Evolutionary conservation across 129 eudicot genomes (phyloP).

Genomic region (Dittrichia graveolens): DNA sequence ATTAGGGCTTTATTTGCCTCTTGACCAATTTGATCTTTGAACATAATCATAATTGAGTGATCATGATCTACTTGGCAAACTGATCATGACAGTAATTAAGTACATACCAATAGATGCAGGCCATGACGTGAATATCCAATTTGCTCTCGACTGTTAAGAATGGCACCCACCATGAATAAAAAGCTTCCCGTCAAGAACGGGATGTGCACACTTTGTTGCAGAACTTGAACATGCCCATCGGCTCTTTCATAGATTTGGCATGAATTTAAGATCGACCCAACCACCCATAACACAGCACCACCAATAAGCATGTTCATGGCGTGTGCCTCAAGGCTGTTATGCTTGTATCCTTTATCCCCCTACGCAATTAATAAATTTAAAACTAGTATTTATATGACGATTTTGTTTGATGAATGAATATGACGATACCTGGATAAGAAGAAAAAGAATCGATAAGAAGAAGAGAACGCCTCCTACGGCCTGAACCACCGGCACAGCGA

Average conservation of each 20-base stretch:
- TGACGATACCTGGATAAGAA: slow-evolving; percentile 61
- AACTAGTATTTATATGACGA: too few relatives aligned
- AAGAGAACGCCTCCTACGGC: slow-evolving; percentile 54
- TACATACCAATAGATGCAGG: slow-evolving; percentile 50
- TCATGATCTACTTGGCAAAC: not conserved
- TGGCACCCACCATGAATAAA: slow-evolving; percentile 65
- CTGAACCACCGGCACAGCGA: slow-evolving; percentile 70
- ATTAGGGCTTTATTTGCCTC: too few relatives aligned
- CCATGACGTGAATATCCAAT: slow-evolving; percentile 49
- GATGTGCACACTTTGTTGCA: slow-evolving; percentile 73
- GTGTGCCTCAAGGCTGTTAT: slow-evolving; percentile 48
- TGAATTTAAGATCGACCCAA: slow-evolving; percentile 79
- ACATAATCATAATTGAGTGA: not conserved
- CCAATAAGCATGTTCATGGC: slow-evolving; percentile 73
- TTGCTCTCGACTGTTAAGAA: slow-evolving; percentile 56
- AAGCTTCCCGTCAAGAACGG: slow-evolving; percentile 84
- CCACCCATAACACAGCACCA: slow-evolving; percentile 68
- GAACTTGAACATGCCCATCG: slow-evolving; percentile 85
- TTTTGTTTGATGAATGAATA: too few relatives aligned
- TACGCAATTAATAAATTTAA: slow-evolving; percentile 15
- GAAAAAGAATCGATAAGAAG: slow-evolving; percentile 58
- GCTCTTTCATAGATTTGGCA: slow-evolving; percentile 94
- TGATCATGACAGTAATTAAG: not conserved
- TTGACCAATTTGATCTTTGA: too few relatives aligned
- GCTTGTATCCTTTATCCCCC: slow-evolving; percentile 55